Evolutionary conservation across 495 filamentous ascomycete genomes (phyloP).

Genomic region (Halenospora varia): DNA sequence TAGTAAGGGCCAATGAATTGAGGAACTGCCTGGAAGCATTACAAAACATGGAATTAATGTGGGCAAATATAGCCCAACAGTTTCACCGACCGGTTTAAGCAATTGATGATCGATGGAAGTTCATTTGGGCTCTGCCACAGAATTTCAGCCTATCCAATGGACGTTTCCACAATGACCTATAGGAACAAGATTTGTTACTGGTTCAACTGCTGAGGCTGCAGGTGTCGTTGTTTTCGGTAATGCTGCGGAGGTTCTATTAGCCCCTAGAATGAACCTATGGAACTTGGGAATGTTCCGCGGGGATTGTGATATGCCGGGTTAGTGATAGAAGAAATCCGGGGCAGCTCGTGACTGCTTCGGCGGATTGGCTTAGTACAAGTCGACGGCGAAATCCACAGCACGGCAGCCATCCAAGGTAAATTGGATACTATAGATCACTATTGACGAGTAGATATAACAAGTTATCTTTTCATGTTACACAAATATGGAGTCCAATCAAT

Average conservation of each 20-base stretch:
- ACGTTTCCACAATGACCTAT: background rate
- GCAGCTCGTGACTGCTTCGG: background rate
- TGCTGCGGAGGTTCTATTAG: background rate
- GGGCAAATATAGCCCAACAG: background rate
- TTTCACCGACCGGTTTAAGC: background rate
- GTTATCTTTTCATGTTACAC: background rate
- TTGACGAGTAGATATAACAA: background rate
- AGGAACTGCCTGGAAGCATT: slow-evolving; percentile 1
- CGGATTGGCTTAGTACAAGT: background rate
- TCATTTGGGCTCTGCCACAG: slow-evolving; percentile 8
- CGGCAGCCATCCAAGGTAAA: background rate
- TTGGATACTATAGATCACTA: background rate
- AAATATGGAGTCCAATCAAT: background rate
- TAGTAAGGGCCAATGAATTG: background rate
- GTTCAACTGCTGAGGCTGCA: background rate
- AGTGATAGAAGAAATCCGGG: background rate
- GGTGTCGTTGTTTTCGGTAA: background rate
- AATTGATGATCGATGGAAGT: slow-evolving; percentile 3
- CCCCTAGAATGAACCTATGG: background rate
- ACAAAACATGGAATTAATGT: background rate
- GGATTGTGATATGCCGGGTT: background rate
- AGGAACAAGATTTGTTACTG: background rate
- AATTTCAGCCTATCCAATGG: background rate
- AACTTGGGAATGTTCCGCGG: background rate
- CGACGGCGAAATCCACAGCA: background rate